A percentile compares a stretch with the other conserved stretches of the same genome.
phyloP scores from a whole-genome alignment of 495 filamentous ascomycete genomes.

The Hypoxylon trugodes region DNA sequence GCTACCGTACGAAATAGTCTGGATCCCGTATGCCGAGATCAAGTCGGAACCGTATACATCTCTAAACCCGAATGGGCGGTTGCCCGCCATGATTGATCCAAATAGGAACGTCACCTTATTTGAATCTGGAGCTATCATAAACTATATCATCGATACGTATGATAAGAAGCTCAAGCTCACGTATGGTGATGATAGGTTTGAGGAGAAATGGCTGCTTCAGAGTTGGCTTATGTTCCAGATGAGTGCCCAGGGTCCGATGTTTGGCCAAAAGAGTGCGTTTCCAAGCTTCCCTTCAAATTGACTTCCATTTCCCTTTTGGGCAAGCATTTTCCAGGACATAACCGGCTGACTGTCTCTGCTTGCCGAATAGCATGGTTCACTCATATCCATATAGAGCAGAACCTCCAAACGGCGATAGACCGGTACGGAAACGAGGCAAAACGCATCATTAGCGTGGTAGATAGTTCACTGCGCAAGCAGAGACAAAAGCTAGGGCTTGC shows the following conservation, averaged over 20 bases:
- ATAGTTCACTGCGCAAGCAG: constrained; percentile 58
- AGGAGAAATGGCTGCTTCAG: constrained; percentile 55
- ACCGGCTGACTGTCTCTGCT: constrained; percentile 4
- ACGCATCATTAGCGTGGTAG: constrained; percentile 67
- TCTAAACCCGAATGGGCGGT: constrained; percentile 73
- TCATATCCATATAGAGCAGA: constrained; percentile 62
- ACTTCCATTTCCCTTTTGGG: not conserved
- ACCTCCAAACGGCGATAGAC: constrained; percentile 62
- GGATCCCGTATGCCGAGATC: constrained; percentile 42
- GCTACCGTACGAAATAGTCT: constrained; percentile 59
- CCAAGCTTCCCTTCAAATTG: too few species aligned
- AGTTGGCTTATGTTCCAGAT: constrained; percentile 72
- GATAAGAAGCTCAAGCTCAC: constrained; percentile 66
- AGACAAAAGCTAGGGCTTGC: constrained; percentile 33
- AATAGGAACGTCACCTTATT: constrained; percentile 52
- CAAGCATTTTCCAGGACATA: too few species aligned
- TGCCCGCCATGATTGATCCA: constrained; percentile 56
- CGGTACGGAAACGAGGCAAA: constrained; percentile 68
- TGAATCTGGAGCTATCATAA: constrained; percentile 69
- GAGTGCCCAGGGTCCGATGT: constrained; percentile 72
- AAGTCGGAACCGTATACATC: constrained; percentile 64
- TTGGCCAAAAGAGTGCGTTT: constrained; percentile 55
- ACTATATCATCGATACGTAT: constrained; percentile 72
- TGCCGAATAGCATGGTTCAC: constrained; percentile 49
- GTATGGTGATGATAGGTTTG: constrained; percentile 53